Percentiles rank a stretch among this genome's conserved stretches.
phyloP scores from a whole-genome alignment of 1,139 yeast species.

The Hansenula sp. region DNA sequence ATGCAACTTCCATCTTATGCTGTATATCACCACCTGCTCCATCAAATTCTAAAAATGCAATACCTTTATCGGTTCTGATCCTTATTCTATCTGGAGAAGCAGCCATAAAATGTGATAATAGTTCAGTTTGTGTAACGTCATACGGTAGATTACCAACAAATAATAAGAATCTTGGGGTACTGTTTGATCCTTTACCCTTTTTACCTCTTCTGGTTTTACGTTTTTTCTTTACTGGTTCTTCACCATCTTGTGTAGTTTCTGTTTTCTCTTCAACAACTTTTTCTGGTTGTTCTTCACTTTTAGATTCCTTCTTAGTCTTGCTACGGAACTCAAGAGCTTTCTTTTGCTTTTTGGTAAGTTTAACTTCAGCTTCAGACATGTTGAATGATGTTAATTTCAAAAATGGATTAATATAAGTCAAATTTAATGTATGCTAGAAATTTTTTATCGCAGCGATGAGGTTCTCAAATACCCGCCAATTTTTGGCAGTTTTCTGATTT shows the following conservation, averaged over 20 bases:
- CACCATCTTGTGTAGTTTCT: constrained; percentile 24
- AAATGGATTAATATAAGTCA: not conserved
- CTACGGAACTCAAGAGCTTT: constrained; percentile 72
- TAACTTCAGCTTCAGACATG: constrained; percentile 22
- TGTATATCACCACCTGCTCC: constrained; percentile 61
- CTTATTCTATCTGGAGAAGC: constrained; percentile 73
- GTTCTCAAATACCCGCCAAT: not conserved
- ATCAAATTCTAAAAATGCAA: constrained; percentile 88
- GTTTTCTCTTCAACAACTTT: constrained; percentile 23
- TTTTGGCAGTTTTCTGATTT: not conserved
- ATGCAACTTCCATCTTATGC: constrained; percentile 75
- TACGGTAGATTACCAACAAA: constrained; percentile 94
- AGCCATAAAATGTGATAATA: constrained; percentile 70
- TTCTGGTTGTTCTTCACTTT: constrained; percentile 22
- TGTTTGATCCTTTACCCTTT: constrained; percentile 52
- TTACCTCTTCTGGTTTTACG: constrained; percentile 77
- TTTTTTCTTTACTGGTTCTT: constrained; percentile 47
- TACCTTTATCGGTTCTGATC: constrained; percentile 78
- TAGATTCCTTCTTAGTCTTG: constrained; percentile 32
- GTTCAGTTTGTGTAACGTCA: constrained; percentile 55
- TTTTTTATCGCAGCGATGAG: constrained; percentile 1
- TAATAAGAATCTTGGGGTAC: constrained; percentile 69
- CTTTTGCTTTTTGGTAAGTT: constrained; percentile 72
- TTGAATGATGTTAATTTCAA: too few species aligned
- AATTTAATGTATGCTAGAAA: not conserved